Conservation (phyloP, 495 filamentous ascomycete species). For the Aspergillus baeticus region DNA sequence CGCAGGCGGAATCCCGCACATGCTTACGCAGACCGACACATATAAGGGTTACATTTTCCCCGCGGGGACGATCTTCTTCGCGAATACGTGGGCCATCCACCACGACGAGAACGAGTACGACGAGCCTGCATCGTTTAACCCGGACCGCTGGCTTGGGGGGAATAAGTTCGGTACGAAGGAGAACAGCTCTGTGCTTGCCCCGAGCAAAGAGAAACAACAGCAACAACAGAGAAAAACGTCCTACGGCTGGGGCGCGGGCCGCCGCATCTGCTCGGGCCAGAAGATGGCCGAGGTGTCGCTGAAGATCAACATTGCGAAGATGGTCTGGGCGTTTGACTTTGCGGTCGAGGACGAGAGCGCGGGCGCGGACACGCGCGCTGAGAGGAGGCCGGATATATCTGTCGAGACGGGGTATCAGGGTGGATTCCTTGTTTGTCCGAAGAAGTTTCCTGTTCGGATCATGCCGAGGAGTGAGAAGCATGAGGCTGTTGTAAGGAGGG, state of each 20-base stretch:
- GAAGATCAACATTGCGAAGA: constrained; percentile 5
- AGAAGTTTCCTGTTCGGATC: neutral
- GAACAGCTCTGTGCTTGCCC: too few relatives aligned
- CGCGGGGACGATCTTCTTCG: constrained; percentile 4
- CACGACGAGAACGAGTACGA: constrained; percentile 2
- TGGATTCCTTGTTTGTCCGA: neutral
- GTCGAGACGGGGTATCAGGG: constrained; percentile 2
- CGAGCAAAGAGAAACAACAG: too few relatives aligned
- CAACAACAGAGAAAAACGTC: neutral
- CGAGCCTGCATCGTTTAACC: neutral
- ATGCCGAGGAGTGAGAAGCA: neutral
- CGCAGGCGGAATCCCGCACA: constrained; percentile 4
- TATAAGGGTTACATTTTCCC: constrained; percentile 1
- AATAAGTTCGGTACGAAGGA: constrained; percentile 3
- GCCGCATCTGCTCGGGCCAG: constrained; percentile 6
- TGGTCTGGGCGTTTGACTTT: neutral
- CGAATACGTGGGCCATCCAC: constrained; percentile 5
- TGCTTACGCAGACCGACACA: constrained; percentile 4
- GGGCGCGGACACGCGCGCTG: too few relatives aligned
- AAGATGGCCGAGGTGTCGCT: constrained; percentile 3
- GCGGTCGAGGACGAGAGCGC: neutral
- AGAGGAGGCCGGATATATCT: neutral
- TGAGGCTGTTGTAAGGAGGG: neutral
- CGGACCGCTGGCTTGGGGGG: neutral
- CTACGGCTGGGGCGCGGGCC: constrained; percentile 1